Conservation (phyloP, 176 grass and related monocot genomes). For the Areca catechu region DNA sequence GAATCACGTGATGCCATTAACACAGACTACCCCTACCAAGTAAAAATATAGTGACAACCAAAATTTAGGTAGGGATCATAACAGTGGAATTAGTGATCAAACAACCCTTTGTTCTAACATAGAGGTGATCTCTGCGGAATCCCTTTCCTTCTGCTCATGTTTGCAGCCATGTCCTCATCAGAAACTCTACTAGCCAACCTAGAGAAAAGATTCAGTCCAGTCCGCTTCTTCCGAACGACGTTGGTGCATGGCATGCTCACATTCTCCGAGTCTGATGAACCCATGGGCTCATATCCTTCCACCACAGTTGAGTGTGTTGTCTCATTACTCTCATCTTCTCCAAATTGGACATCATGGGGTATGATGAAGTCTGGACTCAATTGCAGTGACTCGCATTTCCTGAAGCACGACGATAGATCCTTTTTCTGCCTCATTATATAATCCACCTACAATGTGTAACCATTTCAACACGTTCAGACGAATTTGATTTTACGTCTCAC, state of each 20-base stretch:
- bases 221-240: slow-evolving; percentile 11
- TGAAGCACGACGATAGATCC: not conserved
- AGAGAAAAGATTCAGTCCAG: not conserved
- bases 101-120: slow-evolving; percentile 3
- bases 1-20: slow-evolving; percentile 9
- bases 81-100: not conserved
- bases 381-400: not conserved
- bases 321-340: not conserved
- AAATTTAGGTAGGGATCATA: too few relatives aligned
- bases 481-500: too few relatives aligned
- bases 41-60: too few relatives aligned
- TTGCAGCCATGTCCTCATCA: slow-evolving; percentile 6
- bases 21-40: not conserved
- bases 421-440: slow-evolving; percentile 7
- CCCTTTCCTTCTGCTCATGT: slow-evolving; percentile 19
- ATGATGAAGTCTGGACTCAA: slow-evolving; percentile 2
- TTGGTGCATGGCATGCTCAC: not conserved
- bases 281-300: not conserved
- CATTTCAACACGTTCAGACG: too few relatives aligned
- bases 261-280: slow-evolving; percentile 20
- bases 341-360: not conserved
- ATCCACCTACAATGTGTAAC: slow-evolving; percentile 9
- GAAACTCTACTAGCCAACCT: not conserved
- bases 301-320: slow-evolving; percentile 1
- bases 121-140: slow-evolving; percentile 24